Base-by-base conservation (phyloP, 2,329 filamentous ascomycete genomes). In the Clarireedia monteithiana region DNA sequence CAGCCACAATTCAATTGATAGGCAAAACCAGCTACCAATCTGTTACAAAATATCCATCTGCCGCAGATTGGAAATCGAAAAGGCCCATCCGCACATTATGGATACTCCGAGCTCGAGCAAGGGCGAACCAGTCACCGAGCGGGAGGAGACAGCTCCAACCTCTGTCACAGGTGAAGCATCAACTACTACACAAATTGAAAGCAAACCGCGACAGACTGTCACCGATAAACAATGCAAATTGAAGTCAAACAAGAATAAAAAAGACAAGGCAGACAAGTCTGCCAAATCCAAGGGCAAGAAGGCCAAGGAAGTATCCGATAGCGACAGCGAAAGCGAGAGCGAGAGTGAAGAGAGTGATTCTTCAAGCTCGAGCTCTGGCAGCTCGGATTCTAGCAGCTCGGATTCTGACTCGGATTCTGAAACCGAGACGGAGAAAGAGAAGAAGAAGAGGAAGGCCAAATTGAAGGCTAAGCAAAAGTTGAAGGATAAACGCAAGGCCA, bases 401-500 rank as follows among this genome's bases (percentile, higher is more conserved):
- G 63, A 64, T 6, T 53, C 58, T n/a, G 61, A 65, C 6, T 53
- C 58, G 20, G 61, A 65, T 36, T 64, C 61, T 9, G 65, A 68
- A 30, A 66, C 63, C 2, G 66, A 68, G 48, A 61, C 67, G 55
- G 64, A 68, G 56, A 68, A 66, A 59, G 68, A 72, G 49, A 67
- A 67, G 59, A 58, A 59, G 54, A 68, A 67, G 50, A 64, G 69
- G 52, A 72, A 73, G 53, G 63, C 67, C 23, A 67, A 66, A 56
- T 65, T 59, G 54, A 74, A 71, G 62, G 66, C 66, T 9, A 72
- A 70, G 53, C 64, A 67, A 57, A 66, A 63, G 51, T 57, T 62
- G 14, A 66, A 66, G 53, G 64, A 66, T 6, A 69, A 69, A 60
- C 63, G 64, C 50, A 75, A 73, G 60, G 60, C 64, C 4, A 74